phyloP scores from a whole-genome alignment of 148 eudicot species.

The Heliosperma pusillum region DNA sequence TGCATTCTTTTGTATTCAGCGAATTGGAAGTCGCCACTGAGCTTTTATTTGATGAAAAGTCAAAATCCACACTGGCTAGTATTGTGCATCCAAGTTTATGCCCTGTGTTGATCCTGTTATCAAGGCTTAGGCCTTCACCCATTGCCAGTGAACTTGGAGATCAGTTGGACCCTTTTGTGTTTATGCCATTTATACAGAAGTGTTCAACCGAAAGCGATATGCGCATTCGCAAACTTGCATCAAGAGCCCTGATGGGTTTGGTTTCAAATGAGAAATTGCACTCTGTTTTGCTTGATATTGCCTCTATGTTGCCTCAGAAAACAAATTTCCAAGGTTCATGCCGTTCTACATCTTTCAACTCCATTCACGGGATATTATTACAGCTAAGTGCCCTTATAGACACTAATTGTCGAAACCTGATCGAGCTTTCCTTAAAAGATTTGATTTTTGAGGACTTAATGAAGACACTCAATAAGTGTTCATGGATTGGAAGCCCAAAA shows the following conservation, averaged over 20 bases:
- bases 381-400: constrained; percentile 76
- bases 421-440: constrained; percentile 57
- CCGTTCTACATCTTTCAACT: constrained; percentile 43
- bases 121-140: constrained; percentile 92
- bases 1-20: constrained; percentile 67
- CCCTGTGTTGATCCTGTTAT: constrained; percentile 79
- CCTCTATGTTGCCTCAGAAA: constrained; percentile 54
- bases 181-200: constrained; percentile 79
- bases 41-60: constrained; percentile 45
- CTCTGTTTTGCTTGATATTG: constrained; percentile 52
- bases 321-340: constrained; percentile 11
- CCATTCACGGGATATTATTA: constrained; percentile 79
- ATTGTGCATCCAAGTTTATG: constrained; percentile 93
- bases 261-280: constrained; percentile 91
- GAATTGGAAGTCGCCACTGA: constrained; percentile 80
- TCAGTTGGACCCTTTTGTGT: constrained; percentile 73
- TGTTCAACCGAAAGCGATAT: constrained; percentile 83
- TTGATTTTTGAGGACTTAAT: constrained; percentile 56
- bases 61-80: constrained; percentile 55
- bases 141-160: constrained; percentile 82
- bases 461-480: constrained; percentile 44
- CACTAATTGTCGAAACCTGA: constrained; percentile 64
- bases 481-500: constrained; percentile 76
- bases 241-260: constrained; percentile 76
- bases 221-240: constrained; percentile 84